Base-by-base conservation (phyloP, 805 yeast species). In the Candida morakotiae region DNA sequence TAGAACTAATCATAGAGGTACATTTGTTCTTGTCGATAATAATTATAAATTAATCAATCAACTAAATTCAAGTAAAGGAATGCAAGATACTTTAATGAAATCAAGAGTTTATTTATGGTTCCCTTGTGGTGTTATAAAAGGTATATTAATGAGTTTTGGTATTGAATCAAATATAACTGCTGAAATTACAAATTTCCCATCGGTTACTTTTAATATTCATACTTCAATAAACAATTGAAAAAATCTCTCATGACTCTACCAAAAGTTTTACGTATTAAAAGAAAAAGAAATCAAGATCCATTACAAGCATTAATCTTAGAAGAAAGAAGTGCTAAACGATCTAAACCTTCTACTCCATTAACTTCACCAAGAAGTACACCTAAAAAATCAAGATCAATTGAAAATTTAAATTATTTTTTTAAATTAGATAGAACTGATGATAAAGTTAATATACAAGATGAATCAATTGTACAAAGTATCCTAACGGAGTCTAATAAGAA, bases 1-100 rank as follows among this genome's bases (percentile, higher is more conserved):
- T 41, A 75, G 95, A 43, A 93, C 98, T 1, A 93, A 93, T 55
- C 97, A 93, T 56, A 64, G 94, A 26, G 85, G 93, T 5, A 84
- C 89, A 0, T 86, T 79, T 57, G 91, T 87, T 18, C 67, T 87
- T 30, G 77, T 86, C 8, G 96, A 87, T 55, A 77, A 73, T 54
- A 63, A 63, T 37, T 83, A 81, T 62, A 70, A 70, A 38, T 66
- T 75, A 35, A 71, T 85, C 28, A 49, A 62, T 24, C 64, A 73
- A 33, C 72, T 83, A 71, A 60, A 67, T 46, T 69, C 73, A 30
- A 54, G 70, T 11, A 41, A 45, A 11, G 77, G 77, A 3, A 51
- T 52, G 14, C 49, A 64, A 10, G 79, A 72, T 40, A 69, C 80
- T 0, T 39, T 69, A 9, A 45, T 54, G 27, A 73, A 70, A 45